phyloP scores from a whole-genome alignment of 1,284 basidiomycete genomes.

The Caloboletus inedulis region DNA sequence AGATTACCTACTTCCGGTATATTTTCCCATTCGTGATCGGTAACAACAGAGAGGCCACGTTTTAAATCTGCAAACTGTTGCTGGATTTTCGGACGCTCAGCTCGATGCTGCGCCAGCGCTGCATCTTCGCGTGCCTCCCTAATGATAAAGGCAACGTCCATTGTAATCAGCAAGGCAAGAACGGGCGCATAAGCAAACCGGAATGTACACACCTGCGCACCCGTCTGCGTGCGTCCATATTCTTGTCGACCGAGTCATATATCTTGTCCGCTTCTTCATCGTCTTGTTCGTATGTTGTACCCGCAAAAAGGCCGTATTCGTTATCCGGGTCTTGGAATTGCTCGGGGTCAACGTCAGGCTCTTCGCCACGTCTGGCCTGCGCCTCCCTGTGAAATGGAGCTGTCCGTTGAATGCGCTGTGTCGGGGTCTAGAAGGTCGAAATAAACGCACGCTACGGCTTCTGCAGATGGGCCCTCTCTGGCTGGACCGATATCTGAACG shows the following conservation, averaged over 20 bases:
- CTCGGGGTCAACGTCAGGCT: conserved; percentile 81
- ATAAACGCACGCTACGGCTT: conserved; percentile 71
- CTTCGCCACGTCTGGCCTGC: conserved; percentile 81
- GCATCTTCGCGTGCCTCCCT: conserved; percentile 76
- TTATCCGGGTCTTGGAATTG: conserved; percentile 97
- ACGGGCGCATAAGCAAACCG: conserved; percentile 37
- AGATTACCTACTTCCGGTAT: conserved; percentile 97
- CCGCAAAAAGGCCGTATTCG: conserved; percentile 94
- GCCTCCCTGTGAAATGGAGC: conserved; percentile 46
- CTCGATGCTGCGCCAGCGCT: conserved; percentile 69
- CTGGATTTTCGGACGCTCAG: conserved; percentile 86
- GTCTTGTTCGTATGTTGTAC: conserved; percentile 94
- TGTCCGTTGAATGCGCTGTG: background rate
- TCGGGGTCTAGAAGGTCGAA: too few relatives aligned
- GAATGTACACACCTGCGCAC: conserved; percentile 65
- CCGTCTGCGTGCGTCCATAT: conserved; percentile 86
- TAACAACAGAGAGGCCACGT: conserved; percentile 80
- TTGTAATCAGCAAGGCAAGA: conserved; percentile 27
- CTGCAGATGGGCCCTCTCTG: conserved; percentile 88
- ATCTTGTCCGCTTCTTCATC: conserved; percentile 97
- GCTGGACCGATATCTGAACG: conserved; percentile 99
- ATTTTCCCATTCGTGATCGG: conserved; percentile 91
- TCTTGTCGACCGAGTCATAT: conserved; percentile 86
- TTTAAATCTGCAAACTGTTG: conserved; percentile 96
- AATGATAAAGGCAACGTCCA: conserved; percentile 18